These are phyloP conservation scores for Leccinum uliginosum DNA, from an alignment of 768 basidiomycete species.

Conservation along the genomic window DNA sequence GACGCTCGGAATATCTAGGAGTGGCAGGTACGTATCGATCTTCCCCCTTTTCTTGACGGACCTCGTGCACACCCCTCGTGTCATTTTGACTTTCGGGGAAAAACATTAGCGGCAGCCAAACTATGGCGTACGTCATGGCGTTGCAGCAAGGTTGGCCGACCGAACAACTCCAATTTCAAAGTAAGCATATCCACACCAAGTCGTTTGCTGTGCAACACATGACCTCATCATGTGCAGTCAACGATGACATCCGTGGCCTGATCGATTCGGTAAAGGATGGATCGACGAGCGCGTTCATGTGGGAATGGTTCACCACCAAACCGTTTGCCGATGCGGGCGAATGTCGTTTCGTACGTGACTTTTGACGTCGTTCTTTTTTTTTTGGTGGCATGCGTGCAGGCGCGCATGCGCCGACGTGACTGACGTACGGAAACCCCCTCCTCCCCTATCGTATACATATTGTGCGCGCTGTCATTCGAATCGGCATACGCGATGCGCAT, in stretches of 20 bases:
- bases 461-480: not conserved
- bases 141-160: constrained; percentile 79
- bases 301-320: constrained; percentile 91
- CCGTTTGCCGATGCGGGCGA: constrained; percentile 77
- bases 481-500: not conserved
- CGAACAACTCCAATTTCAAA: constrained; percentile 63
- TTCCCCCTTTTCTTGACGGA: not conserved
- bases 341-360: constrained; percentile 68
- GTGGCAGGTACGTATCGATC: constrained; percentile 57
- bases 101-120: constrained; percentile 65
- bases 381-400: not conserved
- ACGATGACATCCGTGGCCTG: constrained; percentile 76
- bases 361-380: not conserved
- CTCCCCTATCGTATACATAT: not conserved
- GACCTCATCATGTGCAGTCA: constrained; percentile 44
- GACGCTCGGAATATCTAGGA: constrained; percentile 83
- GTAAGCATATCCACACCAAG: constrained; percentile 47
- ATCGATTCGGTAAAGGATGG: constrained; percentile 86
- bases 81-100: not conserved
- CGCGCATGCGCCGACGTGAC: not conserved
- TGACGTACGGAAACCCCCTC: not conserved
- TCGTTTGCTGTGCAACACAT: not conserved
- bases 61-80: not conserved
- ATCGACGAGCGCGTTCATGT: constrained; percentile 87
- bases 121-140: constrained; percentile 96